These are phyloP conservation scores for Yamadazyma philogaea DNA, from an alignment of 805 yeast genomes.

Conservation along the genomic window DNA sequence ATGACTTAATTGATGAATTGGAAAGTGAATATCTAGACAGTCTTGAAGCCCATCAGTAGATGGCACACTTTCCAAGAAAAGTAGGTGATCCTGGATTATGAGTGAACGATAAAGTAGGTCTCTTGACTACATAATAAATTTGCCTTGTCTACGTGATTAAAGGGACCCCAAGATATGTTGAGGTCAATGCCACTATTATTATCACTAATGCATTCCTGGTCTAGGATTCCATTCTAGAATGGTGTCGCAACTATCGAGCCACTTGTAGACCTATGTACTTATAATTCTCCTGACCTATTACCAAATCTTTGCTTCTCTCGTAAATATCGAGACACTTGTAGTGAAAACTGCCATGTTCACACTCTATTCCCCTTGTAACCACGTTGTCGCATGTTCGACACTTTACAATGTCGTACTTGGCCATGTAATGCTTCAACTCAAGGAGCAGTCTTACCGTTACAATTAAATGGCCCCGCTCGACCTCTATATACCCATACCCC, in stretches of 20 bases:
- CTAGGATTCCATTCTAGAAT: too few species aligned
- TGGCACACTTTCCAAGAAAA: too few species aligned
- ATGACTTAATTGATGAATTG: conserved; percentile 84
- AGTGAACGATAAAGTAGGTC: too few species aligned
- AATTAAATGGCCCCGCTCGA: conserved; percentile 27
- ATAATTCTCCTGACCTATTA: not conserved
- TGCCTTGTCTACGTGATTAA: too few species aligned
- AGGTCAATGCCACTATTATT: too few species aligned
- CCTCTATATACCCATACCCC: conserved; percentile 12
- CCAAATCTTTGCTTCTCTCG: conserved; percentile 23
- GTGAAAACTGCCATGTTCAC: conserved; percentile 38
- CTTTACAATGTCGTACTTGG: conserved; percentile 20
- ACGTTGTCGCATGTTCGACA: conserved; percentile 54
- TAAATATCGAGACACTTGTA: conserved; percentile 44
- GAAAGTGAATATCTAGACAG: conserved; percentile 57
- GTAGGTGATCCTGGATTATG: too few species aligned
- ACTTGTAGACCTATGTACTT: conserved; percentile 4
- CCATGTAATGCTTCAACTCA: conserved; percentile 46
- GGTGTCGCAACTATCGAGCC: not conserved
- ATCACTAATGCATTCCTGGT: not conserved
- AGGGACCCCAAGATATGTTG: too few species aligned
- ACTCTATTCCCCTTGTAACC: conserved; percentile 48
- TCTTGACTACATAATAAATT: too few species aligned
- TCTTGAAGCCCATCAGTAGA: conserved; percentile 23
- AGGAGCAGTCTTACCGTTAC: conserved; percentile 41